A percentile compares a stretch with the other conserved stretches of the same genome.
phyloP scores from a whole-genome alignment of 1,139 yeast genomes.

The Martiniozyma asiatica region DNA sequence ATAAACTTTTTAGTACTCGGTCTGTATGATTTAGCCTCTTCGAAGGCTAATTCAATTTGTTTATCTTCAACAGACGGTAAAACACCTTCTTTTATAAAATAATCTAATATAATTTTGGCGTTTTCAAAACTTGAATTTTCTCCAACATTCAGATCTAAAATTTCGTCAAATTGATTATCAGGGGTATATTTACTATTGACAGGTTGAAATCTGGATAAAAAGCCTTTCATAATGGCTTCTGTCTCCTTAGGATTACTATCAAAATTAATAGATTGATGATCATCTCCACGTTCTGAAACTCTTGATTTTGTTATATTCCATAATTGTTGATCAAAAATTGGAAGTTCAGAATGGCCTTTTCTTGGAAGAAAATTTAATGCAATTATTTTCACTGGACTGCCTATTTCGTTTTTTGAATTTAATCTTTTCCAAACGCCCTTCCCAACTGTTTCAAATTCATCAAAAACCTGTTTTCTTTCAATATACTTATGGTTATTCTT shows the following conservation, averaged over 20 bases:
- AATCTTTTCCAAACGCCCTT: too few relatives aligned
- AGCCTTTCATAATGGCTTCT: slow-evolving; percentile 57
- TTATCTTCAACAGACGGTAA: slow-evolving; percentile 32
- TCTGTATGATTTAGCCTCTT: slow-evolving; percentile 36
- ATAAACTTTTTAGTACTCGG: slow-evolving; percentile 37
- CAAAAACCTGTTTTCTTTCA: slow-evolving; percentile 60
- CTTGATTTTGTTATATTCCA: slow-evolving; percentile 48
- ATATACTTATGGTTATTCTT: slow-evolving; percentile 67
- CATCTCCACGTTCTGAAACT: slow-evolving; percentile 65
- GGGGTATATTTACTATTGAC: slow-evolving; percentile 41
- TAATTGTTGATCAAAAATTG: slow-evolving; percentile 21
- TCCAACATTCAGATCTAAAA: slow-evolving; percentile 43
- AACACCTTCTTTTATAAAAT: slow-evolving; percentile 27
- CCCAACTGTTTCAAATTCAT: slow-evolving; percentile 33
- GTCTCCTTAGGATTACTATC: slow-evolving; percentile 37
- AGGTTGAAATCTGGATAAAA: slow-evolving; percentile 57
- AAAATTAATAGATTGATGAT: slow-evolving; percentile 75
- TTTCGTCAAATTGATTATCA: slow-evolving; percentile 53
- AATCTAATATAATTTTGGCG: slow-evolving; percentile 31
- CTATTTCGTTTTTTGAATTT: slow-evolving; percentile 22
- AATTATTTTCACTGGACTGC: slow-evolving; percentile 44
- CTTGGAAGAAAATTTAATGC: slow-evolving; percentile 58
- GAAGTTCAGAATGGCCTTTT: slow-evolving; percentile 11
- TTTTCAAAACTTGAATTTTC: slow-evolving; percentile 42
- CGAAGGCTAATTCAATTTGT: slow-evolving; percentile 31